phyloP scores from a whole-genome alignment of 371 early-diverging fungal genomes.

The Mortierella sp. region DNA sequence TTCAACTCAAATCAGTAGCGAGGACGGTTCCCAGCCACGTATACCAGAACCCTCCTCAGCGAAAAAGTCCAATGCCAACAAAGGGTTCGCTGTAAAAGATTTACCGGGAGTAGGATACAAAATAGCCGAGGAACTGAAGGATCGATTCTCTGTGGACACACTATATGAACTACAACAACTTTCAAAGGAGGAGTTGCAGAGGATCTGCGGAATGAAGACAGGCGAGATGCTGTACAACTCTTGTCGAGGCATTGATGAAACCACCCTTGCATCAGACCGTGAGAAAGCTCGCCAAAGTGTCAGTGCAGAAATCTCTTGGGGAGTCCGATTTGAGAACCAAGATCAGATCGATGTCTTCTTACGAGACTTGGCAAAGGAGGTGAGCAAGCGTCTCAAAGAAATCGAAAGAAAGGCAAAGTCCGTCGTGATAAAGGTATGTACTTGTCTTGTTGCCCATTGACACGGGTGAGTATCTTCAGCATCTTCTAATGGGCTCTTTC shows the following conservation, averaged over 20 bases:
- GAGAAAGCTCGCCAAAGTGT: slow-evolving; percentile 79
- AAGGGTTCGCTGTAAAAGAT: slow-evolving; percentile 27
- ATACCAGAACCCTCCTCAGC: neutral
- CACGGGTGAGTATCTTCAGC: neutral
- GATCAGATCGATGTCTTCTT: slow-evolving; percentile 74
- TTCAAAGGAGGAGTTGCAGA: slow-evolving; percentile 59
- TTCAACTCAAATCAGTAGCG: neutral
- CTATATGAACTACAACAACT: slow-evolving; percentile 66
- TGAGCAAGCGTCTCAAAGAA: slow-evolving; percentile 60
- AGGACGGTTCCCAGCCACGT: slow-evolving; percentile 3
- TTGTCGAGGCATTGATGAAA: slow-evolving; percentile 82
- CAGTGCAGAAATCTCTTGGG: slow-evolving; percentile 87
- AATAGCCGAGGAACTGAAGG: slow-evolving; percentile 33
- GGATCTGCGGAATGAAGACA: slow-evolving; percentile 75
- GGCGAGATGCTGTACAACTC: slow-evolving; percentile 72
- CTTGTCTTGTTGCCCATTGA: neutral
- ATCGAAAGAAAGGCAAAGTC: slow-evolving; percentile 59
- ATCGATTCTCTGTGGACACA: slow-evolving; percentile 53
- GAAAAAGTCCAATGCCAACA: neutral
- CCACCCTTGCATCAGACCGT: slow-evolving; percentile 62
- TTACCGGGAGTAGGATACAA: slow-evolving; percentile 47
- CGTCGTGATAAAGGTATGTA: slow-evolving; percentile 67
- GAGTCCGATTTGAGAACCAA: slow-evolving; percentile 80
- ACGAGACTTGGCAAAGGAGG: slow-evolving; percentile 61
- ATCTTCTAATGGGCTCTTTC: neutral